Evolutionary conservation across 768 basidiomycete genomes (phyloP).

Genomic region (Porpolomopsis calyptriformis): DNA sequence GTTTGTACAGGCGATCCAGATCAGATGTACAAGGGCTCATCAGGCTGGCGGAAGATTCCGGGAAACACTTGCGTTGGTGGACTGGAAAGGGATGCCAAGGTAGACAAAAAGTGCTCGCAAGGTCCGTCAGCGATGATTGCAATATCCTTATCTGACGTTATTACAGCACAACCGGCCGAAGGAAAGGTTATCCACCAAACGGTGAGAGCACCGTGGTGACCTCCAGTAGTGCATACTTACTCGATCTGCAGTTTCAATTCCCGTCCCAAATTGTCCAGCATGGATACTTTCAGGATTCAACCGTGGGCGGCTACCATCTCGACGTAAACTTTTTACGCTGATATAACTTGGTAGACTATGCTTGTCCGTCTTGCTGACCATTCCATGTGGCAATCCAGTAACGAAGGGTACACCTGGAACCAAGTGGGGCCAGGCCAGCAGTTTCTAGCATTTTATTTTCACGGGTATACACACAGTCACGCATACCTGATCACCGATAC

Average conservation of each 20-base stretch:
- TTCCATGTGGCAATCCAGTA: slow-evolving; percentile 86
- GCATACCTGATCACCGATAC: slow-evolving; percentile 82
- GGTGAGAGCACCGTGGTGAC: slow-evolving; percentile 26
- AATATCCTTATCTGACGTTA: neutral
- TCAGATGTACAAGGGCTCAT: slow-evolving; percentile 73
- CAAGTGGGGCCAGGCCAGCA: slow-evolving; percentile 47
- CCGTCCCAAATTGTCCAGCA: slow-evolving; percentile 56
- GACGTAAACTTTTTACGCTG: neutral
- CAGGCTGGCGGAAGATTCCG: slow-evolving; percentile 85
- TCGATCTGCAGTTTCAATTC: slow-evolving; percentile 51
- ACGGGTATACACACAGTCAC: slow-evolving; percentile 65
- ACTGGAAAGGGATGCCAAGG: slow-evolving; percentile 52
- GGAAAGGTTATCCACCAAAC: slow-evolving; percentile 70
- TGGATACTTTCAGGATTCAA: slow-evolving; percentile 76
- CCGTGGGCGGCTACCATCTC: slow-evolving; percentile 29
- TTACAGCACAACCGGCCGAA: slow-evolving; percentile 63
- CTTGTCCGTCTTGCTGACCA: slow-evolving; percentile 70
- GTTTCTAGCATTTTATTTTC: slow-evolving; percentile 82
- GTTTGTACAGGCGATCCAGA: slow-evolving; percentile 47
- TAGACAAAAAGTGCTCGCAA: slow-evolving; percentile 68
- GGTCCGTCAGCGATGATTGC: slow-evolving; percentile 37
- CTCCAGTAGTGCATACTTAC: neutral
- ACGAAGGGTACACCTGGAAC: slow-evolving; percentile 90
- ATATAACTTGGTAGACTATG: slow-evolving; percentile 45
- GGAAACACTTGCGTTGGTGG: slow-evolving; percentile 82